Conservation (phyloP, 2,329 filamentous ascomycete genomes). For the Penicillium thymicola region DNA sequence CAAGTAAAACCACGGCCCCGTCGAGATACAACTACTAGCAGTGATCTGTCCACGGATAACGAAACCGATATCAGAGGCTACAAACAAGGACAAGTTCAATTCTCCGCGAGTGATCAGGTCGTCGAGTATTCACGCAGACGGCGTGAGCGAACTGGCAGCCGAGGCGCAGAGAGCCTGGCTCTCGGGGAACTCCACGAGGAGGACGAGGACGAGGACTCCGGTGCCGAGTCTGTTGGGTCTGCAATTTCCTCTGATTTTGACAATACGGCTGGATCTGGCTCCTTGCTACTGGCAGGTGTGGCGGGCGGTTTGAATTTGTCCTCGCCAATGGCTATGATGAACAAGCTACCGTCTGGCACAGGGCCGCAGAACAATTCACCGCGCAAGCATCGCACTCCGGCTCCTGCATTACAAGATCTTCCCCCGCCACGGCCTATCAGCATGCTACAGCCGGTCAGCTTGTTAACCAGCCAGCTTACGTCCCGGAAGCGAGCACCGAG, state of each 20-base stretch:
- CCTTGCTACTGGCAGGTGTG: slow-evolving; percentile 50
- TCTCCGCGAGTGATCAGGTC: slow-evolving; percentile 38
- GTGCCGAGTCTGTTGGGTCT: slow-evolving; percentile 47
- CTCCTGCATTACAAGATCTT: slow-evolving; percentile 54
- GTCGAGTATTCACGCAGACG: slow-evolving; percentile 32
- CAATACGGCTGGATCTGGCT: slow-evolving; percentile 54
- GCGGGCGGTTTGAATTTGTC: slow-evolving; percentile 48
- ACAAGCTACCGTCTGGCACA: slow-evolving; percentile 36
- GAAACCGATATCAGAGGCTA: slow-evolving; percentile 55
- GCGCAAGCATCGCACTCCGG: slow-evolving; percentile 48
- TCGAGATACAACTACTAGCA: slow-evolving; percentile 63
- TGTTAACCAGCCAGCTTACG: slow-evolving; percentile 57
- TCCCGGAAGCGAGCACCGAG: slow-evolving; percentile 55
- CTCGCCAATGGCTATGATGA: slow-evolving; percentile 46
- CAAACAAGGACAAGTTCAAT: slow-evolving; percentile 52
- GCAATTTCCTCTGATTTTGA: slow-evolving; percentile 55
- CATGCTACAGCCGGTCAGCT: slow-evolving; percentile 54
- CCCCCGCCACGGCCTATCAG: slow-evolving; percentile 62
- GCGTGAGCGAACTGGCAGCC: slow-evolving; percentile 26
- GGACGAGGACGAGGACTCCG: slow-evolving; percentile 44
- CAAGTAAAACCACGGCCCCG: slow-evolving; percentile 57
- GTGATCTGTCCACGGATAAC: slow-evolving; percentile 64
- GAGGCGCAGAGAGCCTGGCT: slow-evolving; percentile 29
- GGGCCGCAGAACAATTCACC: slow-evolving; percentile 46
- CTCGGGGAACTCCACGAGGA: slow-evolving; percentile 37